A percentile compares a stretch with the other conserved stretches of the same genome.
phyloP scores from a whole-genome alignment of 345 rosid species.

The Theobroma cacao region DNA sequence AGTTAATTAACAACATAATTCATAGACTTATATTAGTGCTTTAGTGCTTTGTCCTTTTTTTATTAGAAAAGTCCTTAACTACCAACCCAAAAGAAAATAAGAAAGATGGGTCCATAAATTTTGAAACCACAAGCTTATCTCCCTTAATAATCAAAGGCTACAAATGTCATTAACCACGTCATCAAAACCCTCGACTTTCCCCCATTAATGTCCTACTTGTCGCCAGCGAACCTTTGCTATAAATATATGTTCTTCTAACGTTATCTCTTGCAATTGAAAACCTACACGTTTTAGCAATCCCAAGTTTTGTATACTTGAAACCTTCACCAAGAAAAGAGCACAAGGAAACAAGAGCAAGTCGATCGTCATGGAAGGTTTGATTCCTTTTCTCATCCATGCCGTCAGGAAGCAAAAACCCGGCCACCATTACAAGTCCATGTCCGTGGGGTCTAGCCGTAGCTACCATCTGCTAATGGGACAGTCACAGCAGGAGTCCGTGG shows the following conservation, averaged over 20 bases:
- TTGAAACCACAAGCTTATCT: not conserved
- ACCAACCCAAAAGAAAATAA: not conserved
- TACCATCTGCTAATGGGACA: constrained; percentile 50
- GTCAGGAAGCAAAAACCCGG: constrained; percentile 34
- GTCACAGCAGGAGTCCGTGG: constrained; percentile 23
- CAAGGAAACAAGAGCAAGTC: constrained; percentile 9
- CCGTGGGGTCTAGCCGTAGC: constrained; percentile 52
- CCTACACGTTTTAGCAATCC: not conserved
- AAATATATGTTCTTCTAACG: not conserved
- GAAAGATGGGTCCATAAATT: not conserved
- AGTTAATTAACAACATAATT: not conserved
- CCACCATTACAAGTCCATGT: constrained; percentile 23
- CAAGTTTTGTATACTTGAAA: not conserved
- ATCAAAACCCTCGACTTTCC: not conserved
- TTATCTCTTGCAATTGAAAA: not conserved
- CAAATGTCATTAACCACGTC: not conserved
- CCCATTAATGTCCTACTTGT: not conserved
- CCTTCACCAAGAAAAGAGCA: not conserved
- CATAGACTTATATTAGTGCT: not conserved
- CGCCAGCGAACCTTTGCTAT: constrained; percentile 3
- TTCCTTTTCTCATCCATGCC: constrained; percentile 56
- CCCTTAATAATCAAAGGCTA: not conserved
- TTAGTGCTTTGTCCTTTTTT: not conserved
- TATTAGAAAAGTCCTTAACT: not conserved
- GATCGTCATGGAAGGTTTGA: constrained; percentile 71